Evolutionary conservation across 169 alveolate species (phyloP).

Genomic region (Perkinsus chesapeaki): DNA sequence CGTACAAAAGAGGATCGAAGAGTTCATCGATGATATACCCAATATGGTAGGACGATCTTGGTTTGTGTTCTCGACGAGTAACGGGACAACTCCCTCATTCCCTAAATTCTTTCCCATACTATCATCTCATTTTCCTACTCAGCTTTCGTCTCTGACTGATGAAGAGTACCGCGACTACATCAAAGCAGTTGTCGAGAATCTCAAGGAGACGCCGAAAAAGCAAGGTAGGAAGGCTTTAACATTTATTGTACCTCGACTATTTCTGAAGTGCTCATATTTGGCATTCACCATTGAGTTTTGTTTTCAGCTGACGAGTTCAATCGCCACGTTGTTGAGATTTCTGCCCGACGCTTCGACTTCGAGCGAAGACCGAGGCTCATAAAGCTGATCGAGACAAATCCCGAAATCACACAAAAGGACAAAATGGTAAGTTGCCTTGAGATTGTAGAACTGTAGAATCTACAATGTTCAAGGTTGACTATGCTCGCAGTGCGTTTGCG

Average conservation of each 20-base stretch:
- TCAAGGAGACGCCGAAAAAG: background rate
- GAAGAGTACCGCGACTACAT: background rate
- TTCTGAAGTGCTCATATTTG: no score
- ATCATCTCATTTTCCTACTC: no score
- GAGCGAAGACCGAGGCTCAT: background rate
- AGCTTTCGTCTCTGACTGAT: background rate
- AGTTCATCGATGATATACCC: background rate
- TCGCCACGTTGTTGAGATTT: background rate
- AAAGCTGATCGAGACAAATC: background rate
- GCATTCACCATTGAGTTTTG: background rate
- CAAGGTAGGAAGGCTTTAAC: no score
- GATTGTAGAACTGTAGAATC: background rate
- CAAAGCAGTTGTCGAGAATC: background rate
- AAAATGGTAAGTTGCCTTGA: background rate
- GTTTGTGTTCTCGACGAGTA: background rate
- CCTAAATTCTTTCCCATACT: no score
- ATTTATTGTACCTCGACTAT: no score
- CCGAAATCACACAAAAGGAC: background rate
- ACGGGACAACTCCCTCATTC: background rate
- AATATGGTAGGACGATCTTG: background rate
- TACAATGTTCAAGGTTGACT: background rate
- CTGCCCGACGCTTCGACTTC: background rate
- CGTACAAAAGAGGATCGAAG: background rate
- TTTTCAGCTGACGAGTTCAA: background rate
- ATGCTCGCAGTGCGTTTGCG: background rate